These are phyloP conservation scores for Ascochyta lentis DNA, from an alignment of 2,329 filamentous ascomycete genomes.

Conservation along the genomic window DNA sequence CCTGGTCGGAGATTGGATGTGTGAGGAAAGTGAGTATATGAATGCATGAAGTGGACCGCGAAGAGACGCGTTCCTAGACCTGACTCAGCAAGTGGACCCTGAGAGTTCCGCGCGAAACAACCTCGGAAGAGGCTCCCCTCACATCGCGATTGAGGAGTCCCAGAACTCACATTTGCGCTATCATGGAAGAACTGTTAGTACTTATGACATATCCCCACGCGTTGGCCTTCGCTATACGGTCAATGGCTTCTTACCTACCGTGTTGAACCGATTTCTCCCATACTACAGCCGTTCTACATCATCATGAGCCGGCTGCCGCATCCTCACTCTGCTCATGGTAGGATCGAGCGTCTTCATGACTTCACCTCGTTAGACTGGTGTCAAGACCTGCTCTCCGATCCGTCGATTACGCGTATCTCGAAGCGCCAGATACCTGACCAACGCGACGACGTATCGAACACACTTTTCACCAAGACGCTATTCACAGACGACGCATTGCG, in stretches of 20 bases:
- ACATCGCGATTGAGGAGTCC: constrained; percentile 13
- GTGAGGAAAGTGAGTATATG: background rate
- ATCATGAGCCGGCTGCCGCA: constrained; percentile 12
- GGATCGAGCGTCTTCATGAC: constrained; percentile 33
- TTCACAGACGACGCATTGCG: constrained; percentile 34
- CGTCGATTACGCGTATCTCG: constrained; percentile 26
- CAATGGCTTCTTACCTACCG: no score
- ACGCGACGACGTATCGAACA: constrained; percentile 24
- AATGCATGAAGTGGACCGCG: background rate
- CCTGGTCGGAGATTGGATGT: no score
- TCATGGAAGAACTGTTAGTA: background rate
- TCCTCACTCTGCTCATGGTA: constrained; percentile 9
- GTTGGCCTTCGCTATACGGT: no score
- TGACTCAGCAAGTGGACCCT: constrained; percentile 9
- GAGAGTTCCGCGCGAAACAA: constrained; percentile 6
- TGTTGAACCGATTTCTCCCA: background rate
- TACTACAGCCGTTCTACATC: background rate
- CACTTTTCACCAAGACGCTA: constrained; percentile 31
- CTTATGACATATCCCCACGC: background rate
- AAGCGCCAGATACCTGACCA: constrained; percentile 18
- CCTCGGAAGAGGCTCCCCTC: constrained; percentile 13
- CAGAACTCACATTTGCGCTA: background rate
- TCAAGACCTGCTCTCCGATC: constrained; percentile 31
- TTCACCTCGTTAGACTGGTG: constrained; percentile 37
- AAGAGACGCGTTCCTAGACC: constrained; percentile 4